Percentiles rank a stretch among this genome's conserved stretches.
Evolutionary conservation across 2,329 filamentous ascomycete genomes (phyloP).

Genomic region (Fusarium odoratissimum): DNA sequence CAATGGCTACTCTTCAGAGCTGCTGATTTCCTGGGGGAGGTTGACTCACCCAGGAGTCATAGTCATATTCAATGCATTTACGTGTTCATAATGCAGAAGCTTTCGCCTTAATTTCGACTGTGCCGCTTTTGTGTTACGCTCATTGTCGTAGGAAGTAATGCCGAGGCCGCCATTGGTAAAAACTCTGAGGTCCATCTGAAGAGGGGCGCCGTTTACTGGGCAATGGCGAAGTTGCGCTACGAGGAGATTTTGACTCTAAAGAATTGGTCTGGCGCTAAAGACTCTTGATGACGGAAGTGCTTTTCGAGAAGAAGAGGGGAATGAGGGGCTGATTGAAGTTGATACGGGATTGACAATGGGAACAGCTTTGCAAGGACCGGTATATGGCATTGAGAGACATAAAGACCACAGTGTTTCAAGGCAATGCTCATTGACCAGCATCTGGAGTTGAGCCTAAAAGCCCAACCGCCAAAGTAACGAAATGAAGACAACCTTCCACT

Average conservation of each 20-base stretch:
- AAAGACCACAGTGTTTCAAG: background rate
- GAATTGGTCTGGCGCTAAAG: constrained; percentile 38
- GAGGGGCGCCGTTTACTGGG: constrained; percentile 34
- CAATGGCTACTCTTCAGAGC: constrained; percentile 25
- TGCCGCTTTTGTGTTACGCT: constrained; percentile 9
- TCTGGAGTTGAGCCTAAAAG: background rate
- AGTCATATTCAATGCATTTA: constrained; percentile 20
- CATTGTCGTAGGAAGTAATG: constrained; percentile 31
- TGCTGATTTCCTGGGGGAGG: constrained; percentile 28
- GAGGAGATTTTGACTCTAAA: constrained; percentile 39
- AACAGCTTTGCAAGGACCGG: background rate
- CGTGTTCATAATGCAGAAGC: constrained; percentile 33
- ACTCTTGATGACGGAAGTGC: constrained; percentile 43
- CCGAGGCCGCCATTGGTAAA: constrained; percentile 38
- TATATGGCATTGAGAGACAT: background rate
- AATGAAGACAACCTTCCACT: background rate
- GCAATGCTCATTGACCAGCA: background rate
- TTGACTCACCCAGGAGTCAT: constrained; percentile 37
- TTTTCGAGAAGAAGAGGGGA: constrained; percentile 22
- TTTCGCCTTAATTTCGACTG: constrained; percentile 19
- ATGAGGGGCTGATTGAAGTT: constrained; percentile 30
- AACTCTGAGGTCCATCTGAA: constrained; percentile 22
- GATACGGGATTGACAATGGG: background rate
- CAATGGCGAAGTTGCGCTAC: constrained; percentile 30
- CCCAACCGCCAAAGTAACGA: background rate